phyloP scores from a whole-genome alignment of 305 asterid species.

The Fraxinus dipetala region DNA sequence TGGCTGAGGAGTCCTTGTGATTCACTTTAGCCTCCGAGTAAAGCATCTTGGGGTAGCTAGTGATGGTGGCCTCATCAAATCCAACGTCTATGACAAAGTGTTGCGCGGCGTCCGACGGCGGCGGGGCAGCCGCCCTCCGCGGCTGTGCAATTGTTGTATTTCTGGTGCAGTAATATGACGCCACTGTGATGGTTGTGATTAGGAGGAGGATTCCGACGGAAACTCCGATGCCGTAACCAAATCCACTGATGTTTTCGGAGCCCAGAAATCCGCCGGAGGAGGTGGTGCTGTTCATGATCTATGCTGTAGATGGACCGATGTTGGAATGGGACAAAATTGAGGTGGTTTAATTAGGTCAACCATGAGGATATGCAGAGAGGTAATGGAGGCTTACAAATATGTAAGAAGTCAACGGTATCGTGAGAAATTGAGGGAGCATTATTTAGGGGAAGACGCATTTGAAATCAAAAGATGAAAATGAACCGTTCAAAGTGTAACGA shows the following conservation, averaged over 20 bases:
- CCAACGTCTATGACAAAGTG: conserved; percentile 45
- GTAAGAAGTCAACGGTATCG: conserved; percentile 47
- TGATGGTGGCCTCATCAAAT: conserved; percentile 70
- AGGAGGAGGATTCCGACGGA: conserved; percentile 78
- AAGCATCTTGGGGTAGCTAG: conserved; percentile 56
- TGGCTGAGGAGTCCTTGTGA: conserved; percentile 41
- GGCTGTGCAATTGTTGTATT: conserved; percentile 32
- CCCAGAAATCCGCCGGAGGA: conserved; percentile 46
- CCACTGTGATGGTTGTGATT: conserved; percentile 77
- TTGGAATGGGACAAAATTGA: conserved; percentile 17
- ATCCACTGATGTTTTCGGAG: conserved; percentile 59
- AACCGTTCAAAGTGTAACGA: not conserved
- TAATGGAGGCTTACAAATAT: conserved; percentile 1
- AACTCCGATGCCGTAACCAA: conserved; percentile 81
- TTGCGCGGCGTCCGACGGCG: not conserved
- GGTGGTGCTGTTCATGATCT: conserved; percentile 49
- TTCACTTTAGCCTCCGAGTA: conserved; percentile 53
- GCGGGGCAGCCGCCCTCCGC: conserved; percentile 10
- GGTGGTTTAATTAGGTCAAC: conserved; percentile 25
- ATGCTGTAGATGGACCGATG: not conserved
- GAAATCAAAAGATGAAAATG: not conserved
- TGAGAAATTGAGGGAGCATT: conserved; percentile 26
- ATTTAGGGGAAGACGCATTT: conserved; percentile 29
- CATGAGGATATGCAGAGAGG: conserved; percentile 26
- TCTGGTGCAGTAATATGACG: conserved; percentile 81